A percentile compares a stretch with the other conserved stretches of the same genome.
Conservation (phyloP, 2,329 filamentous ascomycete species). For the Didymella glomerata region DNA sequence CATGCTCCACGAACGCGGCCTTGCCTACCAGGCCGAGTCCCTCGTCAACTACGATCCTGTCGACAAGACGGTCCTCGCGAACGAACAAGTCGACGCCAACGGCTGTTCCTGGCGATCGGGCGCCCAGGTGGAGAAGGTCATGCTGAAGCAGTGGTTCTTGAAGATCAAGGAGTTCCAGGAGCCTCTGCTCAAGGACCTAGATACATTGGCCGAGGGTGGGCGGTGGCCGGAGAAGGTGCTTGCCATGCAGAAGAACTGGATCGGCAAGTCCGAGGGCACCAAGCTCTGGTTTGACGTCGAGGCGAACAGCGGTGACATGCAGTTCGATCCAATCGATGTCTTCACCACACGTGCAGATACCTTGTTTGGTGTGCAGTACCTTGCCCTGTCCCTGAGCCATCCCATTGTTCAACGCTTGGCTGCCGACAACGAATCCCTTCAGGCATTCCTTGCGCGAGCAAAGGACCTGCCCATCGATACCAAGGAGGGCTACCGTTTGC, state of each 20-base stretch:
- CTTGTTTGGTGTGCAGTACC: constrained; percentile 84
- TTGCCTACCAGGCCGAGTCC: constrained; percentile 84
- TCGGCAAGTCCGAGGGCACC: constrained; percentile 79
- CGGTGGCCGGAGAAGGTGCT: constrained; percentile 85
- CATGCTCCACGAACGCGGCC: constrained; percentile 73
- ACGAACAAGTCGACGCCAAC: constrained; percentile 90
- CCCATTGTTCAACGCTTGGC: constrained; percentile 71
- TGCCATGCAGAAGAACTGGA: constrained; percentile 86
- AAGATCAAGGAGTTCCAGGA: constrained; percentile 82
- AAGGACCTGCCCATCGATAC: constrained; percentile 63
- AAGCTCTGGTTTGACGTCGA: constrained; percentile 74
- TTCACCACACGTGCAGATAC: constrained; percentile 89
- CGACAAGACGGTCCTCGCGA: constrained; percentile 87
- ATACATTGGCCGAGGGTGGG: constrained; percentile 67
- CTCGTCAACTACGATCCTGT: constrained; percentile 91
- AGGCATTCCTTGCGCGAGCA: constrained; percentile 69
- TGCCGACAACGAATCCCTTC: constrained; percentile 66
- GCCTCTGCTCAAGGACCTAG: constrained; percentile 73
- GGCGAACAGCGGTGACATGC: constrained; percentile 47
- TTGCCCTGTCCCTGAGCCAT: constrained; percentile 79
- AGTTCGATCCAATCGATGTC: constrained; percentile 67
- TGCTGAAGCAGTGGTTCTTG: constrained; percentile 89
- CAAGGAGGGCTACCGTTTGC: constrained; percentile 72
- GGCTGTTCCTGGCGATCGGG: constrained; percentile 88
- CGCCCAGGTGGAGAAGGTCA: constrained; percentile 80